Base-by-base conservation (phyloP, 2,329 filamentous ascomycete genomes). In the Claviceps arundinis region DNA sequence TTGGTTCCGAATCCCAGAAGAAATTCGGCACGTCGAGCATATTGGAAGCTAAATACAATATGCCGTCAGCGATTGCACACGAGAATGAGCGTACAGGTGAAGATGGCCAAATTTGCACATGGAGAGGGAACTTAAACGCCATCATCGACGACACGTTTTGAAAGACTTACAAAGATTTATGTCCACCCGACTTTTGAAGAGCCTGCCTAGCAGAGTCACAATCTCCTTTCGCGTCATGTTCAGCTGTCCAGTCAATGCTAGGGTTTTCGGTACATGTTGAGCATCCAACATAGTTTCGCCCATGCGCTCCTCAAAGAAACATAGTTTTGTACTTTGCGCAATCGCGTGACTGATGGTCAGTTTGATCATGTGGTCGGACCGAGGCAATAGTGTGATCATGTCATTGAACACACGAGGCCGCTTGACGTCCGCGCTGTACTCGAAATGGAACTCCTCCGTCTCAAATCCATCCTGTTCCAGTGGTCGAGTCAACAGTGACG, bases 1-100 rank as follows among this genome's bases (percentile, higher is more conserved):
- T 96, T 17, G 93, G 93, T 65, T 98, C 93, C 11, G 87, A 87
- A 66, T 97, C 90, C 93, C 93, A 98, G 76, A 97, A 95, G 76
- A 96, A 96, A 65, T 91, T 94, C 55, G 91, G 91, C 1, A 94
- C 89, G 67, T 96, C 90, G 53, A 96, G 84, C 66, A 96, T 91
- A 64, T 97, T 97, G 19, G 87, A 95, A 54, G 89, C 89, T 94
- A 59, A 16, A 11, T 5, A 38, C 37, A 34, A 7, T 34, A 11
- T 14, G 8, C 13, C 22, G n/a, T 51, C n/a, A 51, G 49, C 16
- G 7, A 16, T 5, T 24, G 42, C 8, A 5, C 13, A 5, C 13
- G 13, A 34, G 41, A 13, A 34, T 7, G 5, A 17, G 14, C 2
- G 37, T 43, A 5, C 24, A 13, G 2, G 16, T 30, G 5, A 11